A percentile compares a stretch with the other conserved stretches of the same genome.
phyloP scores from a whole-genome alignment of 2,329 filamentous ascomycete species.

The Apiospora saccharicola region DNA sequence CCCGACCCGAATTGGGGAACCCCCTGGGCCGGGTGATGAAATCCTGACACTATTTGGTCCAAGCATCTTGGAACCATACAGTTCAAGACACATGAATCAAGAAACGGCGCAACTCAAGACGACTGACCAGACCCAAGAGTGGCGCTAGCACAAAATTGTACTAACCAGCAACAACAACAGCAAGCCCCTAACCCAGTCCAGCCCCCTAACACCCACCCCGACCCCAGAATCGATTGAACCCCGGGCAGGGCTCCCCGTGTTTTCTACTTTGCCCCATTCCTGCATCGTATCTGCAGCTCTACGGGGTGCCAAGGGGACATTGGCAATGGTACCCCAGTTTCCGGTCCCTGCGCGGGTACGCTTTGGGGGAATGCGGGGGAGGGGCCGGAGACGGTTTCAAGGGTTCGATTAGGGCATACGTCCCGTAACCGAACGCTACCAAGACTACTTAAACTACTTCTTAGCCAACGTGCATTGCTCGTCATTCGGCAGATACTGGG shows the following conservation, averaged over 20 bases:
- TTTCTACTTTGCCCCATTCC: background rate
- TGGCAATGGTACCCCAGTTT: background rate
- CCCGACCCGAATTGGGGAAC: constrained; percentile 6
- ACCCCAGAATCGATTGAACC: background rate
- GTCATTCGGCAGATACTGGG: background rate
- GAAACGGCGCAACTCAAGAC: background rate
- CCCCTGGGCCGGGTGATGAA: background rate
- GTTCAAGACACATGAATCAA: background rate
- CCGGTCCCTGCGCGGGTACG: background rate
- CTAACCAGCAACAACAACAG: background rate
- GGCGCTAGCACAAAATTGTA: background rate
- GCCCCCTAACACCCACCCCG: background rate
- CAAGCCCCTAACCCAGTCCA: background rate
- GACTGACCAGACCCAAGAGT: background rate
- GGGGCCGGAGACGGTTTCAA: background rate
- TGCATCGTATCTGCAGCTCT: background rate
- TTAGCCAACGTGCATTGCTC: background rate
- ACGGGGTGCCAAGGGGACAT: background rate
- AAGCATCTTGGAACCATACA: background rate
- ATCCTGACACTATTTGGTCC: background rate
- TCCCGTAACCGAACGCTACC: background rate
- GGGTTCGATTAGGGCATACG: background rate
- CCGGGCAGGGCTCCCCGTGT: background rate
- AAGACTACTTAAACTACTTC: background rate
- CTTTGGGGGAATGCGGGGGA: constrained; percentile 17